Percentiles rank a stretch among this genome's conserved stretches.
Evolutionary conservation across 345 rosid species (phyloP).

Genomic region (Lepidium africanum): DNA sequence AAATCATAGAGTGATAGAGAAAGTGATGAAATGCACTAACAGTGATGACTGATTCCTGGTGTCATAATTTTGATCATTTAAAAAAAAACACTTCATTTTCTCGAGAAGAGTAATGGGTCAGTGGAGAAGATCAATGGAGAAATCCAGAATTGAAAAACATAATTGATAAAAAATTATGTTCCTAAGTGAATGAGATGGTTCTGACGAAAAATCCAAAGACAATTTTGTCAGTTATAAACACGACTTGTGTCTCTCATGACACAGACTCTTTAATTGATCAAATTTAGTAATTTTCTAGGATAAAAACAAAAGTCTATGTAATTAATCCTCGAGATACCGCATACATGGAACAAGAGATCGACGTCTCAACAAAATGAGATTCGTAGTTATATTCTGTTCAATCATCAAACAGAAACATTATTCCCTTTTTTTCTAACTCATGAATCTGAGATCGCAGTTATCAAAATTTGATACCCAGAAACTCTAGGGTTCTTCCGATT

Average conservation of each 20-base stretch:
- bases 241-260: constrained; percentile 31
- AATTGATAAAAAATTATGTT: neutral
- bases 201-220: constrained; percentile 19
- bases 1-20: neutral
- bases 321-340: neutral
- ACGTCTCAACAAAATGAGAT: neutral
- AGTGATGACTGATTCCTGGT: constrained; percentile 2
- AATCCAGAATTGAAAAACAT: neutral
- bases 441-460: constrained; percentile 6
- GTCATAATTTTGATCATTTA: constrained; percentile 25
- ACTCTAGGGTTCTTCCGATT: constrained; percentile 17
- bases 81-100: neutral
- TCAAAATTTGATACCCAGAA: neutral
- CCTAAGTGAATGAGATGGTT: constrained; percentile 1
- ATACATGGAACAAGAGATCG: neutral
- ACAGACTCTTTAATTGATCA: constrained; percentile 20
- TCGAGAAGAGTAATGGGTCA: neutral
- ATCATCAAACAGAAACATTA: neutral
- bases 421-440: neutral
- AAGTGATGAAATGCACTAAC: constrained; percentile 13
- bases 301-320: neutral
- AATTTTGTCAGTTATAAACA: constrained; percentile 25
- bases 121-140: constrained; percentile 16
- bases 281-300: constrained; percentile 9
- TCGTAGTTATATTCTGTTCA: neutral